These are phyloP conservation scores for Rhododendron molle DNA, from an alignment of 148 eudicot species.

Conservation along the genomic window DNA sequence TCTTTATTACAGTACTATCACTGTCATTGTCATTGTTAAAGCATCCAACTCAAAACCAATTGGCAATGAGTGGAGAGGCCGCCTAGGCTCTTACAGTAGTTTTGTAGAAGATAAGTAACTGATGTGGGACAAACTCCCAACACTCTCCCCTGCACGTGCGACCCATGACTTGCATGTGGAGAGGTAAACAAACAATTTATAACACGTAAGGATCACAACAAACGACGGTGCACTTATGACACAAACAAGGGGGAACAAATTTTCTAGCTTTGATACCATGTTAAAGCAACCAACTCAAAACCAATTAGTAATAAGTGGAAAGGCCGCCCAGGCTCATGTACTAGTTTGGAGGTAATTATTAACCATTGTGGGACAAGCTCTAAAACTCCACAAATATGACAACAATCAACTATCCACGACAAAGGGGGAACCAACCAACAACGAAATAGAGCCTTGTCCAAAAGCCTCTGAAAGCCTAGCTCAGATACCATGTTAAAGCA, in stretches of 20 bases:
- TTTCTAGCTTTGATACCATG: background rate
- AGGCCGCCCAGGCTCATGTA: background rate
- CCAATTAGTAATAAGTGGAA: background rate
- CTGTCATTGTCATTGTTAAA: background rate
- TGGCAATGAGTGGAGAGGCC: too few relatives aligned
- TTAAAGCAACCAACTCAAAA: background rate
- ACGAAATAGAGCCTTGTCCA: background rate
- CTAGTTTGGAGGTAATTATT: background rate
- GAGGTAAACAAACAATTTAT: too few relatives aligned
- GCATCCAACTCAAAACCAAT: too few relatives aligned
- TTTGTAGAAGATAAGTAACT: too few relatives aligned
- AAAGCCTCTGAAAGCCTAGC: background rate
- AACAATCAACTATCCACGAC: background rate
- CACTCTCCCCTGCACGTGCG: too few relatives aligned
- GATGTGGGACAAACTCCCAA: too few relatives aligned
- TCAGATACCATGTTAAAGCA: background rate
- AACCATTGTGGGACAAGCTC: background rate
- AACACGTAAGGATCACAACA: too few relatives aligned
- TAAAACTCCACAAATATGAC: background rate
- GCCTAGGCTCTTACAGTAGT: too few relatives aligned
- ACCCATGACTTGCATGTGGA: too few relatives aligned
- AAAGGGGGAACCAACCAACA: background rate
- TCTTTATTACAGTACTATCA: background rate
- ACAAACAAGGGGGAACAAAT: background rate
- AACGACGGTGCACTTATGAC: too few relatives aligned